Conservation (phyloP, 129 eudicot species). For the Lactuca saligna region DNA sequence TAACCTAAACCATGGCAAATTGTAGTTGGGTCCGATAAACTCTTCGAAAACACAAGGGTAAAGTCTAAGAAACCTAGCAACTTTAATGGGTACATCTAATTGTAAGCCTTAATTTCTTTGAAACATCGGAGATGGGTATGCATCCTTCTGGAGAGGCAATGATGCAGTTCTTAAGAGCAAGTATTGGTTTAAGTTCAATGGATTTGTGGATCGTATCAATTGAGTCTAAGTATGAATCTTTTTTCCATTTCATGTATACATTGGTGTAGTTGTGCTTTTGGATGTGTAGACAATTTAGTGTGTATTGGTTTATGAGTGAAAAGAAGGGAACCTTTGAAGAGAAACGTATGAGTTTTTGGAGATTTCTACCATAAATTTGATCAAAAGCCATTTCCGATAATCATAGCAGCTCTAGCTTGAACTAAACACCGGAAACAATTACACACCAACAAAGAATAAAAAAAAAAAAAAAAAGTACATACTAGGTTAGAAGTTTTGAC, state of each 20-base stretch:
- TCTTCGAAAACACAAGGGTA: slow-evolving; percentile 80
- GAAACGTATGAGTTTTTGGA: background rate
- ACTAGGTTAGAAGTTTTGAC: background rate
- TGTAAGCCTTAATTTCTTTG: slow-evolving; percentile 59
- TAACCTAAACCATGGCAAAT: slow-evolving; percentile 82
- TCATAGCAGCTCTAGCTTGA: background rate
- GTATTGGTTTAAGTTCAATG: slow-evolving; percentile 58
- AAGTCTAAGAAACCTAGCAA: slow-evolving; percentile 61
- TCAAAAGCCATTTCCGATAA: slow-evolving; percentile 13
- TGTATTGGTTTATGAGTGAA: slow-evolving; percentile 16
- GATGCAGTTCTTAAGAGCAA: slow-evolving; percentile 65
- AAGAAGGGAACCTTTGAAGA: slow-evolving; percentile 1
- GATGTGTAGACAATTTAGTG: slow-evolving; percentile 24
- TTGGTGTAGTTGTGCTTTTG: slow-evolving; percentile 56
- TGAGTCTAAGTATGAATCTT: slow-evolving; percentile 62
- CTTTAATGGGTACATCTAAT: slow-evolving; percentile 62
- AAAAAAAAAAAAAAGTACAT: too few relatives aligned
- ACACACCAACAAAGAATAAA: too few relatives aligned
- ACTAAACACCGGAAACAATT: background rate
- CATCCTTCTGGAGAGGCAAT: slow-evolving; percentile 49
- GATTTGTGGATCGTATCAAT: slow-evolving; percentile 61
- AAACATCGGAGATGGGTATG: slow-evolving; percentile 75
- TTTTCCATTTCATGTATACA: slow-evolving; percentile 89
- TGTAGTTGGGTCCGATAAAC: slow-evolving; percentile 61
- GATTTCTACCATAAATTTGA: background rate